phyloP scores from a whole-genome alignment of 306 rosid species.

The Clitoria ternatea region DNA sequence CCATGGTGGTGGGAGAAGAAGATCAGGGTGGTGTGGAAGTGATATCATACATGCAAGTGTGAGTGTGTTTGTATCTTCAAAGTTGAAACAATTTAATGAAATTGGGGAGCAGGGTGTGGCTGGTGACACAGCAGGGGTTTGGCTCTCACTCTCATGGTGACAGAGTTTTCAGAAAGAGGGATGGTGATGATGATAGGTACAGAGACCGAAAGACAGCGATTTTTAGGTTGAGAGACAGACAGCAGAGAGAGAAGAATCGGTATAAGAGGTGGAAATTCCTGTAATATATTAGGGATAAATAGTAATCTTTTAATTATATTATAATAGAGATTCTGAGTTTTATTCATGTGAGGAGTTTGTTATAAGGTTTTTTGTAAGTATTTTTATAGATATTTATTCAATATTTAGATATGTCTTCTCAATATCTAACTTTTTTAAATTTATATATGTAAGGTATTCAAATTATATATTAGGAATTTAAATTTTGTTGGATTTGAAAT shows the following conservation, averaged over 20 bases:
- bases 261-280: conserved; percentile 22
- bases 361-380: too few relatives aligned
- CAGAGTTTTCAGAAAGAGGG: conserved; percentile 61
- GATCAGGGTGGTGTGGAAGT: background rate
- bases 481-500: too few relatives aligned
- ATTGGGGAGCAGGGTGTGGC: background rate
- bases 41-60: conserved; percentile 36
- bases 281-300: conserved; percentile 28
- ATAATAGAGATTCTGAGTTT: too few relatives aligned
- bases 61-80: background rate
- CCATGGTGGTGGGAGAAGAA: conserved; percentile 36
- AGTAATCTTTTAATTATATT: too few relatives aligned
- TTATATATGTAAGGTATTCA: too few relatives aligned
- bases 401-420: too few relatives aligned
- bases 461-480: too few relatives aligned
- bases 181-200: conserved; percentile 52
- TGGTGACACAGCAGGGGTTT: conserved; percentile 30
- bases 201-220: conserved; percentile 67
- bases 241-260: conserved; percentile 31
- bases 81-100: background rate
- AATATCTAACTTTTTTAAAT: too few relatives aligned
- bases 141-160: conserved; percentile 97
- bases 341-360: too few relatives aligned
- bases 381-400: too few relatives aligned
- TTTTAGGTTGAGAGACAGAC: conserved; percentile 53